These are phyloP conservation scores for Phytopythium delawarense DNA, from an alignment of 352 stramenopile species.

Conservation along the genomic window DNA sequence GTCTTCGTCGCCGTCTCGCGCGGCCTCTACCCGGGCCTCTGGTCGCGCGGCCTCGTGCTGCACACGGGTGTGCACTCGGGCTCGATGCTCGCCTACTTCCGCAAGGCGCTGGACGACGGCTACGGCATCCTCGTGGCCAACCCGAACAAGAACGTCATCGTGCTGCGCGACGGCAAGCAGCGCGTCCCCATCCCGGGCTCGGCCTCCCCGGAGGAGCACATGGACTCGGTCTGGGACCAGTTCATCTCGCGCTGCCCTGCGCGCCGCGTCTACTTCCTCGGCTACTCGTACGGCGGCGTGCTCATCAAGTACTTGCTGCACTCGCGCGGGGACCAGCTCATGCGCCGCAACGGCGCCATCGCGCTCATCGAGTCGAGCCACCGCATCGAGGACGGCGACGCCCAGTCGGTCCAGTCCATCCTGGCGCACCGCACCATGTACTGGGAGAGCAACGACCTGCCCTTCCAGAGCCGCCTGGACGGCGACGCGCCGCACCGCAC, in stretches of 20 bases:
- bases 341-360: slow-evolving; percentile 83
- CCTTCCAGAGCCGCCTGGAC: slow-evolving; percentile 73
- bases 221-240: slow-evolving; percentile 85
- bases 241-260: slow-evolving; percentile 61
- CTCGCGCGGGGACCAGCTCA: slow-evolving; percentile 80
- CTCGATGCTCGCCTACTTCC: slow-evolving; percentile 88
- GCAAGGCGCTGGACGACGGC: slow-evolving; percentile 78
- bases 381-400: slow-evolving; percentile 82
- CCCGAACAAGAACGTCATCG: slow-evolving; percentile 88
- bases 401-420: slow-evolving; percentile 84
- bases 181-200: slow-evolving; percentile 80
- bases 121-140: slow-evolving; percentile 89
- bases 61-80: slow-evolving; percentile 84
- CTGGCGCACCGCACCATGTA: slow-evolving; percentile 87
- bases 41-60: slow-evolving; percentile 80
- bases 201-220: slow-evolving; percentile 83
- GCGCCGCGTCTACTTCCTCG: slow-evolving; percentile 79
- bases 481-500: slow-evolving; percentile 80
- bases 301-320: slow-evolving; percentile 88
- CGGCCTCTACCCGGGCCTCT: slow-evolving; percentile 77
- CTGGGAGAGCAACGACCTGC: slow-evolving; percentile 82
- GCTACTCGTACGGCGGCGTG: slow-evolving; percentile 86
- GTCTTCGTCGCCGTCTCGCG: slow-evolving; percentile 83
- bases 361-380: slow-evolving; percentile 86
- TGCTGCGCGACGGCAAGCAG: slow-evolving; percentile 76